Base-by-base conservation (phyloP, 1,284 basidiomycete genomes). In the Boletus holoroseus region DNA sequence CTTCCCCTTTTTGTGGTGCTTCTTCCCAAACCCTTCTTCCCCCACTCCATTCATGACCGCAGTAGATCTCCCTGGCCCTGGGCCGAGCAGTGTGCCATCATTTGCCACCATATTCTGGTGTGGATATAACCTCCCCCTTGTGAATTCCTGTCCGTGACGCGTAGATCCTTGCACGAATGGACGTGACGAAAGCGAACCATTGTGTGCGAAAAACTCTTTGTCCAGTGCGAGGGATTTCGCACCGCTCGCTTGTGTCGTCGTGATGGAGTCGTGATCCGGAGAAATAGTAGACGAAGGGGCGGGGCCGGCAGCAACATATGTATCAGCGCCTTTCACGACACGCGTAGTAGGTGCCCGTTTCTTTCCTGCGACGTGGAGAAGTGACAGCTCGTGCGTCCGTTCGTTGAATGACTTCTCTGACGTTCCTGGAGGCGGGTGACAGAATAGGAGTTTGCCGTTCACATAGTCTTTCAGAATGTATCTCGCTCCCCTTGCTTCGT, bases 401-500 rank as follows among this genome's bases (percentile, higher is more conserved):
- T 76, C 67, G 70, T 99, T 99, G 75, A 95, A 99, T 2, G 75
- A 75, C 48, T 83, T 78, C 12, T 85, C 79, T 8, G 81, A 69
- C 5, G 83, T 71, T 6, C 74, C 81, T 0, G 92, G 89, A 8
- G 96, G 94, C 16, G 91, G 85, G 56, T 95, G 90, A 57, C 90
- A 91, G 68, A 83, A 98, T 7, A 99, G 76, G 0, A 99, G 78
- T 61, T 91, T 93, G 32, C 91, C 96, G 60, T 91, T 94, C 56
- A 99, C 93, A 63, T 97, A 99, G 72, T 99, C 96, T 71, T 99
- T 99, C 50, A 99, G 78, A 49, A 99, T 79, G 64, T 90, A 90
- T 53, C 96, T 83, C 12, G 95, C 91, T 0, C 95, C 86, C 47
- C 94, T 85, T 20, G 94, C 92, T 68, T 97, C 94, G 66, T 99